phyloP scores from a whole-genome alignment of 2,329 filamentous ascomycete species.

The Monosporascus sp. region DNA sequence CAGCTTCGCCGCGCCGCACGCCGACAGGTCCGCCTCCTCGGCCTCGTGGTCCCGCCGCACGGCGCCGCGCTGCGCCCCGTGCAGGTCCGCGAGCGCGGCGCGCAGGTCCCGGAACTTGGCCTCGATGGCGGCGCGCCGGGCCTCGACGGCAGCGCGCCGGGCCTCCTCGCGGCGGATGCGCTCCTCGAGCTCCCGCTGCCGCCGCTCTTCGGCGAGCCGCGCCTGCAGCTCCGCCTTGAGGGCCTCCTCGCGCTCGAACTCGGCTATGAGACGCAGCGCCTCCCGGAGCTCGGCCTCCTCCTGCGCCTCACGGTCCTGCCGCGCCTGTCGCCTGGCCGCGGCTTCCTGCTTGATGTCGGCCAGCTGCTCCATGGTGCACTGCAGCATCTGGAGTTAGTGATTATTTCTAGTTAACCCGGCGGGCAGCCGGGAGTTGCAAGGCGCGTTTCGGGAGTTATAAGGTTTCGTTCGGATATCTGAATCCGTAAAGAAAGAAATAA shows the following conservation, averaged over 20 bases:
- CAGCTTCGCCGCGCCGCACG: slow-evolving; percentile 18
- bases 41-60: slow-evolving; percentile 34
- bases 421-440: no score
- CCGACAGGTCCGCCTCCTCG: slow-evolving; percentile 23
- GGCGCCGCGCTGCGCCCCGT: slow-evolving; percentile 36
- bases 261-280: slow-evolving; percentile 41
- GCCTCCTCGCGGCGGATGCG: slow-evolving; percentile 34
- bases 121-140: slow-evolving; percentile 34
- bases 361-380: slow-evolving; percentile 50
- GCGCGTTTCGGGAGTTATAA: no score
- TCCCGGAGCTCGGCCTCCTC: slow-evolving; percentile 32
- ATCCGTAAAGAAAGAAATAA: no score
- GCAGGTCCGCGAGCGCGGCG: slow-evolving; percentile 31
- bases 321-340: slow-evolving; percentile 27
- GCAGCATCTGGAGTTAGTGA: no score
- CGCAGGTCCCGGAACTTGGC: slow-evolving; percentile 34
- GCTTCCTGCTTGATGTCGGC: slow-evolving; percentile 33
- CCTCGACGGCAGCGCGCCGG: slow-evolving; percentile 33
- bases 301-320: slow-evolving; percentile 26
- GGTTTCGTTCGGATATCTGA: no score
- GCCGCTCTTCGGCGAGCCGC: slow-evolving; percentile 33
- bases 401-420: no score
- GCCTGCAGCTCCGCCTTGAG: slow-evolving; percentile 35
- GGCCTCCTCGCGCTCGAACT: slow-evolving; percentile 42
- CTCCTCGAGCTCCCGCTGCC: slow-evolving; percentile 32